Base-by-base conservation (phyloP, 2,329 filamentous ascomycete genomes). In the Aspergillus fijiensis region DNA sequence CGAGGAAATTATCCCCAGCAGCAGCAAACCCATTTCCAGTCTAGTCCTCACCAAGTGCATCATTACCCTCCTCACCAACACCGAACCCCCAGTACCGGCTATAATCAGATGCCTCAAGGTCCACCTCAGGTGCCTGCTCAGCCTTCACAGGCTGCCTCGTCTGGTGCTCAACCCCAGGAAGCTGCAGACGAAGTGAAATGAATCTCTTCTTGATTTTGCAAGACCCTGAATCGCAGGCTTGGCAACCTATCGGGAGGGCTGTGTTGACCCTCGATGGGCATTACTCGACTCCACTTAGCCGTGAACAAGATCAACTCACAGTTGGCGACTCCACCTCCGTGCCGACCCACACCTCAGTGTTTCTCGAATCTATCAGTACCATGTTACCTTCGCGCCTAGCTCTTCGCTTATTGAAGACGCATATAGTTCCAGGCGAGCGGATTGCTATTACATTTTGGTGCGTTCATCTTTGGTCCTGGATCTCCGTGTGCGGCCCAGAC, bases 21-120 rank as follows among this genome's bases (percentile, higher is more conserved):
- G 56, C 81, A 83, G 45, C 85, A 45, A 19, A 12, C 87, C 65
- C 87, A 88, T 63, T 89, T 84, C 71, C 84, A 86, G 57, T 85
- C 83, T 39, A 89, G 87, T 68, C 87, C 87, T 54, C 87, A 88
- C 64, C 85, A 88, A 61, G 64, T 71, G 67, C 86, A 89, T 71
- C 85, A 88, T 67, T 88, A 86, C 69, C 82, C 82, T 2, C 81
- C 81, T 45, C 83, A 84, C 63, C 80, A 81, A 56, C 83, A 86
- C 70, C 85, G 85, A 65, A 76, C 74, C 16, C 79, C 80, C 47
- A 87, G 82, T 68, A 84, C 84, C 65, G 82, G 80, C 66, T 83
- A 81, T 70, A 84, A 79, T 60, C 83, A 84, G 61, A 68, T 76
- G 33, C 70, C 72, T 50, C 77, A 77, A 57, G 70, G 79, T 58